These are phyloP conservation scores for Pholiota adiposa DNA, from an alignment of 1,284 basidiomycete species.

Conservation along the genomic window DNA sequence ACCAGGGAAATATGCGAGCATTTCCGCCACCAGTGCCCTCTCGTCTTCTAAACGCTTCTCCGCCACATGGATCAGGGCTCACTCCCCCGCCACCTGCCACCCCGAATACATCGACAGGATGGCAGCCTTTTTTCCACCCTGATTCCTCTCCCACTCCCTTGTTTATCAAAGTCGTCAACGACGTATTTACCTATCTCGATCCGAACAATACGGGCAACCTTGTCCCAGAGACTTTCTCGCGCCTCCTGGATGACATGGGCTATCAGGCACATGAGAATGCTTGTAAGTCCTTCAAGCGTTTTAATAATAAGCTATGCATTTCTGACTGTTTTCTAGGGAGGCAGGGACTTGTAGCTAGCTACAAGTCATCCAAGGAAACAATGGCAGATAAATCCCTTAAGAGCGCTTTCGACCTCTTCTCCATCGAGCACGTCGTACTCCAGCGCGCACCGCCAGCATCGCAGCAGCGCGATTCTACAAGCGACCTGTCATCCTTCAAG, in stretches of 20 bases:
- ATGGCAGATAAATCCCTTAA: constrained; percentile 17
- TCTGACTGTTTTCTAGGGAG: constrained; percentile 9
- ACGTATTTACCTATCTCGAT: constrained; percentile 18
- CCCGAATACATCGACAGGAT: background rate
- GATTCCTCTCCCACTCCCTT: constrained; percentile 6
- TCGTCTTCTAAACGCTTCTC: background rate
- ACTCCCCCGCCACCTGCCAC: background rate
- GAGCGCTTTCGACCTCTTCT: constrained; percentile 15
- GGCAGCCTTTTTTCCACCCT: constrained; percentile 12
- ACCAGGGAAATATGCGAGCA: background rate
- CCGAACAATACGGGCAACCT: constrained; percentile 7
- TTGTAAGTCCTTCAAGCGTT: constrained; percentile 3
- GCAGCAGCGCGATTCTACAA: constrained; percentile 9
- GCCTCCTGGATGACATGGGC: constrained; percentile 17
- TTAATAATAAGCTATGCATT: background rate
- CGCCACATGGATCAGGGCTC: background rate
- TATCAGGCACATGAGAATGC: constrained; percentile 15
- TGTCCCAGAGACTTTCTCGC: constrained; percentile 13
- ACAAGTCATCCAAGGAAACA: constrained; percentile 10
- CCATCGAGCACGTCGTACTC: constrained; percentile 16
- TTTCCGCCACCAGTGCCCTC: background rate
- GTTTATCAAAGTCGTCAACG: constrained; percentile 13
- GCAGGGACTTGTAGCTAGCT: constrained; percentile 6
- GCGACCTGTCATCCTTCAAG: constrained; percentile 7
- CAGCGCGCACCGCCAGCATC: constrained; percentile 11